Percentiles rank a stretch among this genome's conserved stretches.
Evolutionary conservation across 345 rosid genomes (phyloP).

Genomic region (Limnanthes douglasii): DNA sequence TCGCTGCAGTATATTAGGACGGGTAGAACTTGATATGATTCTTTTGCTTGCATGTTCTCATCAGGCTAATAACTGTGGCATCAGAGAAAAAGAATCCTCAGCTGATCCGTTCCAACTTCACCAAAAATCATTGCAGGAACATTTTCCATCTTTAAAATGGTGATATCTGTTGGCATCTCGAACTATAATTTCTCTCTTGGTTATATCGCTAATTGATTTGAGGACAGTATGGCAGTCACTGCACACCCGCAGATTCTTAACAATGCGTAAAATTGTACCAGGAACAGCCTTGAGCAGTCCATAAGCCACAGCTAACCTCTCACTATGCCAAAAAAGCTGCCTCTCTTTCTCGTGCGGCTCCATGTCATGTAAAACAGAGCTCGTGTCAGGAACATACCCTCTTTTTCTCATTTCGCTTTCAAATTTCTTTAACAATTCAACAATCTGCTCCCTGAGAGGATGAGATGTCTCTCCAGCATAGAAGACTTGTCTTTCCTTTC

Average conservation of each 20-base stretch:
- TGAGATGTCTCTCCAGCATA: slow-evolving; percentile 53
- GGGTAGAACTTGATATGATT: too few species aligned
- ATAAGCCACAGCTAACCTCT: slow-evolving; percentile 57
- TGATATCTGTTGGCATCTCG: slow-evolving; percentile 71
- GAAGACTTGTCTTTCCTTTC: slow-evolving; percentile 43
- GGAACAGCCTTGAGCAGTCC: slow-evolving; percentile 46
- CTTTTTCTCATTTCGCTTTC: slow-evolving; percentile 44
- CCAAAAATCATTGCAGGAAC: slow-evolving; percentile 80
- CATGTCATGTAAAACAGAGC: slow-evolving; percentile 39
- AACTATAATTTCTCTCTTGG: slow-evolving; percentile 43
- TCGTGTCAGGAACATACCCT: slow-evolving; percentile 68
- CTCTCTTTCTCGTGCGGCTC: slow-evolving; percentile 57
- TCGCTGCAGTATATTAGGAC: too few species aligned
- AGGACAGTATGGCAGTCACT: slow-evolving; percentile 61
- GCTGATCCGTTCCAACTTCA: slow-evolving; percentile 8
- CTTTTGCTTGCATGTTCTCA: too few species aligned
- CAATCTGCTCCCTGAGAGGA: slow-evolving; percentile 36
- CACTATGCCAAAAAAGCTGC: slow-evolving; percentile 69
- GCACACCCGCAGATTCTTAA: slow-evolving; percentile 67
- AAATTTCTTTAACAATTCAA: slow-evolving; percentile 27
- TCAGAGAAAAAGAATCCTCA: neutral
- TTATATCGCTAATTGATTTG: slow-evolving; percentile 39
- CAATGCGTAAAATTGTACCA: slow-evolving; percentile 35
- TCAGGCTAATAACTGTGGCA: neutral
- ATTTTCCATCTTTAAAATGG: slow-evolving; percentile 51